Percentiles rank a stretch among this genome's conserved stretches.
These are phyloP conservation scores for Thymus mandschuricus DNA, from an alignment of 257 asterid genomes.

Conservation along the genomic window DNA sequence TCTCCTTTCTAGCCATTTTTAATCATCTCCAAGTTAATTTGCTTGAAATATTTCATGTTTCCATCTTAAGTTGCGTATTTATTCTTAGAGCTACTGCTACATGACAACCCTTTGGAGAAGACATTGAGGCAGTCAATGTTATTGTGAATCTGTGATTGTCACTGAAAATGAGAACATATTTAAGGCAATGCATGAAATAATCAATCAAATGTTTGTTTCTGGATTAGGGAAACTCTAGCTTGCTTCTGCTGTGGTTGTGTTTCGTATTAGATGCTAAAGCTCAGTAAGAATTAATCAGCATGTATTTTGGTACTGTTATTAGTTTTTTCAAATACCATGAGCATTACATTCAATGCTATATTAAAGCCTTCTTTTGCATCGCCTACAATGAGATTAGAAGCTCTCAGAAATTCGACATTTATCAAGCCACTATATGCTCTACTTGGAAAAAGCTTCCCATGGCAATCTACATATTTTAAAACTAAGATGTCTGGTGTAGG, in stretches of 20 bases:
- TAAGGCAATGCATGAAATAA: not conserved
- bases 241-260: not conserved
- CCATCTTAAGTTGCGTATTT: too few relatives aligned
- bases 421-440: not conserved
- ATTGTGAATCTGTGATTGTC: too few relatives aligned
- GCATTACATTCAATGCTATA: not conserved
- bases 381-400: not conserved
- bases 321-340: not conserved
- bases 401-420: not conserved
- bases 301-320: not conserved
- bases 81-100: not conserved
- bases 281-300: slow-evolving; percentile 1
- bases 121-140: not conserved
- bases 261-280: slow-evolving; percentile 4
- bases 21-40: not conserved
- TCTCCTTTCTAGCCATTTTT: not conserved
- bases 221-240: not conserved
- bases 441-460: not conserved
- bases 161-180: not conserved
- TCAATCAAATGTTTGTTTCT: not conserved
- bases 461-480: too few relatives aligned
- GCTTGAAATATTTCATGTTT: not conserved
- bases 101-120: not conserved
- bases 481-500: not conserved
- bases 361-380: not conserved